Evolutionary conservation across 108 stramenopile species (phyloP).

Genomic region (Skeletonema costatum): DNA sequence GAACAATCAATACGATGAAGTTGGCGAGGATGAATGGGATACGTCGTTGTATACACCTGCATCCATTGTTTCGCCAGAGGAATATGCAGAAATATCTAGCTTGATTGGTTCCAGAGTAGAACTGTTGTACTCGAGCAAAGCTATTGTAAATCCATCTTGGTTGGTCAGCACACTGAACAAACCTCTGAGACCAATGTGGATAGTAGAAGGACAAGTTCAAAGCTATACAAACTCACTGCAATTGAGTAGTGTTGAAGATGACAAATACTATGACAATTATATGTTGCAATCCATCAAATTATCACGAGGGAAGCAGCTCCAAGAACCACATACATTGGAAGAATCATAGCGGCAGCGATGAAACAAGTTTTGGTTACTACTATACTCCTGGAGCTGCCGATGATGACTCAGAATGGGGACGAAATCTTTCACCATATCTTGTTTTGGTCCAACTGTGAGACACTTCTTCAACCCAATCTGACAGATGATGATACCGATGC

Average conservation of each 20-base stretch:
- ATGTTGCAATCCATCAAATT: slow-evolving; percentile 59
- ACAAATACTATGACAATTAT: slow-evolving; percentile 44
- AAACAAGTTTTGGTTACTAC: slow-evolving; percentile 23
- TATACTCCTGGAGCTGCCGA: slow-evolving; percentile 79
- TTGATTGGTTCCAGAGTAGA: slow-evolving; percentile 63
- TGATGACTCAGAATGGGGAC: slow-evolving; percentile 77
- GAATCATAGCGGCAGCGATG: not conserved
- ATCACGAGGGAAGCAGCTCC: not conserved
- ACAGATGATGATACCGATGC: slow-evolving; percentile 50
- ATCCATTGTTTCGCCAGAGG: slow-evolving; percentile 50
- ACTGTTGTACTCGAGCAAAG: slow-evolving; percentile 53
- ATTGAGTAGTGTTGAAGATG: slow-evolving; percentile 2
- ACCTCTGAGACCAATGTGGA: slow-evolving; percentile 38
- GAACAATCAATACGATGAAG: not conserved
- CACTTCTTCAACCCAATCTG: not conserved
- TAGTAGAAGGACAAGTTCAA: slow-evolving; percentile 7
- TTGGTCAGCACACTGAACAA: slow-evolving; percentile 19
- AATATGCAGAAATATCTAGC: slow-evolving; percentile 43
- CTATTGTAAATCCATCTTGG: slow-evolving; percentile 55
- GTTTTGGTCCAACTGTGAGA: slow-evolving; percentile 60
- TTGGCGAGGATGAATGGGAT: slow-evolving; percentile 37
- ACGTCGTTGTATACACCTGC: slow-evolving; percentile 55
- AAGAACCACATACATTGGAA: slow-evolving; percentile 42
- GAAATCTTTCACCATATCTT: slow-evolving; percentile 54
- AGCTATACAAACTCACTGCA: slow-evolving; percentile 39